Conservation (phyloP, 495 filamentous ascomycete genomes). For the Penicillium mononematosum region DNA sequence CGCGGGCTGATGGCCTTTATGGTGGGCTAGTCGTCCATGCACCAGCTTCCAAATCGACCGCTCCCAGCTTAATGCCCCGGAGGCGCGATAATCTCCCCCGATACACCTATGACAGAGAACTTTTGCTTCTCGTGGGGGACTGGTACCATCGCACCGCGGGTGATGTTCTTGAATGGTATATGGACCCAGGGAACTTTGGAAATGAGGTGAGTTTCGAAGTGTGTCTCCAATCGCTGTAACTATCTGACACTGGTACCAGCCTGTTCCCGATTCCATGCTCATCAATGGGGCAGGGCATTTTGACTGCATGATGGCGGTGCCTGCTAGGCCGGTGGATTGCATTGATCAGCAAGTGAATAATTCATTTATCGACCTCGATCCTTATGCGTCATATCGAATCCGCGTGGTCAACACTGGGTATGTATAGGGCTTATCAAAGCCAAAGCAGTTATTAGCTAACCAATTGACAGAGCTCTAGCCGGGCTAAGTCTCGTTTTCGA, state of each 20-base stretch:
- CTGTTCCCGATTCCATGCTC: conserved; percentile 52
- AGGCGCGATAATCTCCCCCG: background rate
- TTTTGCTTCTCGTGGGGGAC: conserved; percentile 51
- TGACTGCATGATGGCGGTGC: conserved; percentile 49
- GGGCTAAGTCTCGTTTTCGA: conserved; percentile 41
- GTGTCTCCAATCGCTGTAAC: background rate
- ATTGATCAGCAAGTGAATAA: conserved; percentile 18
- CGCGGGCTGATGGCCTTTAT: conserved; percentile 72
- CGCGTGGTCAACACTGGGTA: conserved; percentile 46
- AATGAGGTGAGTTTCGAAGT: conserved; percentile 38
- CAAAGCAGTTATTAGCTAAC: background rate
- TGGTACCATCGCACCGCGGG: conserved; percentile 49
- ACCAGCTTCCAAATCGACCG: conserved; percentile 36
- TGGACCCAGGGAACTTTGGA: conserved; percentile 42
- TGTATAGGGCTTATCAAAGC: background rate
- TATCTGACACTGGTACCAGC: conserved; percentile 19
- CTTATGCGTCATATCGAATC: conserved; percentile 25
- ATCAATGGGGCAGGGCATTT: conserved; percentile 51
- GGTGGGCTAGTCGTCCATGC: conserved; percentile 72
- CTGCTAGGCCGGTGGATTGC: conserved; percentile 49
- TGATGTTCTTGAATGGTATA: conserved; percentile 49
- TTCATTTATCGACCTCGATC: conserved; percentile 26
- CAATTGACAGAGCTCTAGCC: conserved; percentile 36
- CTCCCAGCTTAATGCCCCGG: conserved; percentile 26
- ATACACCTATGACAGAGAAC: conserved; percentile 39